These are phyloP conservation scores for Tolypocladium guangdongense DNA, from an alignment of 2,329 filamentous ascomycete genomes.

Conservation along the genomic window DNA sequence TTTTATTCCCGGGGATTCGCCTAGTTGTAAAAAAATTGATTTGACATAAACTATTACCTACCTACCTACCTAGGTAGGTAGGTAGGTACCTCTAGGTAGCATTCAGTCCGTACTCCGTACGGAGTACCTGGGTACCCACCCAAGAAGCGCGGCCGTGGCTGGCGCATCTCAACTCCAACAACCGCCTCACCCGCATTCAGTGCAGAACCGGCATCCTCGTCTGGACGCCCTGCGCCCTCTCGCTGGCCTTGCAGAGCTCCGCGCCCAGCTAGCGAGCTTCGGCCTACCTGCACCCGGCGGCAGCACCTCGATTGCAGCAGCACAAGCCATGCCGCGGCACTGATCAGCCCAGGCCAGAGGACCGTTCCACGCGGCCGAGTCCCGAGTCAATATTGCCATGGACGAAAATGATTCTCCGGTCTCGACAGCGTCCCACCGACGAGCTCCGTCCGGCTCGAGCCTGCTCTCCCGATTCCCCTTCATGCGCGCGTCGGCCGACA, in stretches of 20 bases:
- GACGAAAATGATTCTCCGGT: constrained; percentile 6
- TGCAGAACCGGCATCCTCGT: neutral
- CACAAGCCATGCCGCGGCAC: neutral
- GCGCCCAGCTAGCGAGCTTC: neutral
- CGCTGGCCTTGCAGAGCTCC: neutral
- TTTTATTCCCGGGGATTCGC: too few relatives aligned
- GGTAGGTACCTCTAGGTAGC: too few relatives aligned
- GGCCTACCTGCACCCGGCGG: neutral
- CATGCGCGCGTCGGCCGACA: constrained; percentile 36
- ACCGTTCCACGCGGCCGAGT: neutral
- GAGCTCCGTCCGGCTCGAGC: constrained; percentile 48
- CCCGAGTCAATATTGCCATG: constrained; percentile 3
- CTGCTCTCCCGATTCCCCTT: constrained; percentile 62
- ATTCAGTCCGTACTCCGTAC: too few relatives aligned
- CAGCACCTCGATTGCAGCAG: neutral
- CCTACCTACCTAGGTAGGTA: too few relatives aligned
- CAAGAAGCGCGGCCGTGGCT: neutral
- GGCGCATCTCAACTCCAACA: neutral
- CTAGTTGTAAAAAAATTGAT: too few relatives aligned
- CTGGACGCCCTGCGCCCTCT: neutral
- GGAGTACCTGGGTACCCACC: too few relatives aligned
- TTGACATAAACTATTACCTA: too few relatives aligned
- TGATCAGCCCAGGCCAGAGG: neutral
- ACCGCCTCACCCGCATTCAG: neutral
- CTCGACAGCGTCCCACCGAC: constrained; percentile 14